Base-by-base conservation (phyloP, 768 basidiomycete species). In the Myochromella boudieri region DNA sequence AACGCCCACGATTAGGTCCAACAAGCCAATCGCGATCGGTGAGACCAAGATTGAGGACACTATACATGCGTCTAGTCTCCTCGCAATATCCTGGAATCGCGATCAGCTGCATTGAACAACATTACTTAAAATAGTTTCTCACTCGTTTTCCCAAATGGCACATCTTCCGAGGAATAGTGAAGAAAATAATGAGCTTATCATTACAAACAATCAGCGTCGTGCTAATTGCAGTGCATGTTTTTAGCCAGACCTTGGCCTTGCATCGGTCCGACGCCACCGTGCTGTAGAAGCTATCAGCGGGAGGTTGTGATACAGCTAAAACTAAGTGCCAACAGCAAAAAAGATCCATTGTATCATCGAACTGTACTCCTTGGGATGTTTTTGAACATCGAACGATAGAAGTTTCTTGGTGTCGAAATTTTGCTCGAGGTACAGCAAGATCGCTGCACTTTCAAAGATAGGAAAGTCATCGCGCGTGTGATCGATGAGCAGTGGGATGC, bases 191-290 rank as follows among this genome's bases (percentile, higher is more conserved):
- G 78, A 9, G 86, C 84, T 80, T 17, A n/a, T n/a, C n/a, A n/a
- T n/a, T n/a, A 21, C 28, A 12, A 32, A 17, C 5, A 14, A 21
- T n/a, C 38, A 12, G 38, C 39, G 20, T 37, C 31, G 32, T 40
- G 27, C 29, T 18, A 12, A 31, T 9, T 29, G 28, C 14, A 8
- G 8, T 14, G 28, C 28, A 29, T 8, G 28, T 29, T 29, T 8
- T 14, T 29, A 8, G 8, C 24, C 56, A 33, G 44, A 63, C 60
- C 53, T 68, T 90, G 87, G 24, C 88, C 87, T 71, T 92, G 88
- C 87, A 91, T 93, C n/a, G 91, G 89, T 21, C 88, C 89, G 18
- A 90, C 65, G 20, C 85, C 89, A 1, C 87, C 89, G 60, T 90
- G 87, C 84, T 88, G 41, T 32, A 28, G 12, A 42, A 37, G 11